Base-by-base conservation (phyloP, 2,329 filamentous ascomycete species). In the Xylaria sp. region DNA sequence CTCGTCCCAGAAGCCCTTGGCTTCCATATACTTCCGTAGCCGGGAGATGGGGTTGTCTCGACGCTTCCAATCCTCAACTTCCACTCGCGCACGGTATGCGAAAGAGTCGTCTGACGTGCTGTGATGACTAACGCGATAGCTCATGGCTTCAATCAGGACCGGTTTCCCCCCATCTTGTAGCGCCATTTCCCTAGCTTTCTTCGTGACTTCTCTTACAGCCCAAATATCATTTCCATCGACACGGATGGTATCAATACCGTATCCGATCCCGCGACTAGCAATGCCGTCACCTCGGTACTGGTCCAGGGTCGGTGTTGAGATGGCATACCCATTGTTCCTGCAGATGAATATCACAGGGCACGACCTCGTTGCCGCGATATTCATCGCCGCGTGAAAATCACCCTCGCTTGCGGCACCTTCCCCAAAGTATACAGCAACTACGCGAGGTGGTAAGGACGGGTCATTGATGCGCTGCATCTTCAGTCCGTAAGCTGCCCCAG, bases 51-150 rank as follows among this genome's bases (percentile, higher is more conserved):
- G 94, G 75, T 97, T 97, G 76, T 97, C 94, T 13, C 94, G 85
- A 0, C 93, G 85, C 79, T 96, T 97, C 94, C 94, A 97, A 77
- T 97, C 93, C 77, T 97, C 93, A 79, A 99, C 96, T 76, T 99
- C 96, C 0, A 97, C 90, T 29, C 91, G 89, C 1, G 94, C 94
- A 9, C 96, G 91, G 81, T 99, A 99, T 0, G 96, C 96, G 75
- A 97, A 99, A 29, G 92, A 96, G 80, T 99, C 96, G 76, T 99
- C 96, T 0, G 92, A 96, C 0, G 96, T 99, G 79, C 93, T 97
- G 82, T 99, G 96, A 77, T 99, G 94, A 6, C 92, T 95, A 49
- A 98, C 94, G n/a, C 96, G 93, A 81, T 99, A 99, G 27, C 92
- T 95, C 92, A 99, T 97, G 63, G 94, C 94, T 81, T 99, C 96